Conservation (phyloP, 2,329 filamentous ascomycete species). For the Botrytis deweyae region DNA sequence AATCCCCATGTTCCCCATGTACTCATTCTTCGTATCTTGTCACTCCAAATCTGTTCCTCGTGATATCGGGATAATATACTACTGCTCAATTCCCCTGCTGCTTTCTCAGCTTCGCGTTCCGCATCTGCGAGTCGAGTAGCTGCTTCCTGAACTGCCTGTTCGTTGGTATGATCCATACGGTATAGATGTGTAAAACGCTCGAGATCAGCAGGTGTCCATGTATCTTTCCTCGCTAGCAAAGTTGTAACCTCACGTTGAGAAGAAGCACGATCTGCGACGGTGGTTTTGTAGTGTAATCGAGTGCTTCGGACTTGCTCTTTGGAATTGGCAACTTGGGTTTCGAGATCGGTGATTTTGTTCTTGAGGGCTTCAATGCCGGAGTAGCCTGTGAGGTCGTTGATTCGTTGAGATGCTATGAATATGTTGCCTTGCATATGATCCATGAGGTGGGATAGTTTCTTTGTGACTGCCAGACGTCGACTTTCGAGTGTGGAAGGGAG, state of each 20-base stretch:
- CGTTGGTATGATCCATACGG: constrained; percentile 87
- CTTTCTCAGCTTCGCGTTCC: constrained; percentile 77
- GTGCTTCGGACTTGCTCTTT: constrained; percentile 67
- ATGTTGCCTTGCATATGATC: constrained; percentile 85
- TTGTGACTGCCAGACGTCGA: constrained; percentile 45
- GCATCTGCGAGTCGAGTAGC: constrained; percentile 70
- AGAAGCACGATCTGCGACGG: constrained; percentile 76
- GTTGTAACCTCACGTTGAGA: constrained; percentile 96
- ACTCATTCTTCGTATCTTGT: constrained; percentile 92
- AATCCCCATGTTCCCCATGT: constrained; percentile 98
- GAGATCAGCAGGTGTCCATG: constrained; percentile 82
- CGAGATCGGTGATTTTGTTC: constrained; percentile 68
- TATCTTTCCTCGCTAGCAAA: constrained; percentile 88
- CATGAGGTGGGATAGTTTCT: constrained; percentile 70
- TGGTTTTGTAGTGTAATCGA: constrained; percentile 76
- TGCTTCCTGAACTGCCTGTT: constrained; percentile 74
- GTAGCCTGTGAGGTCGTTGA: constrained; percentile 95
- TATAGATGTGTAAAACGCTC: constrained; percentile 95
- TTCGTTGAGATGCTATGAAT: constrained; percentile 78
- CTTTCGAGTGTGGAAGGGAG: constrained; percentile 50
- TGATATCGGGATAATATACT: constrained; percentile 90
- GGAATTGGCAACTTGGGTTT: constrained; percentile 56
- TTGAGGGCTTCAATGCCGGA: constrained; percentile 86
- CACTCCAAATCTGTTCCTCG: constrained; percentile 99
- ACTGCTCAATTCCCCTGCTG: constrained; percentile 72